Conservation (phyloP, 2,329 filamentous ascomycete genomes). For the Rhynchosporium secalis region DNA sequence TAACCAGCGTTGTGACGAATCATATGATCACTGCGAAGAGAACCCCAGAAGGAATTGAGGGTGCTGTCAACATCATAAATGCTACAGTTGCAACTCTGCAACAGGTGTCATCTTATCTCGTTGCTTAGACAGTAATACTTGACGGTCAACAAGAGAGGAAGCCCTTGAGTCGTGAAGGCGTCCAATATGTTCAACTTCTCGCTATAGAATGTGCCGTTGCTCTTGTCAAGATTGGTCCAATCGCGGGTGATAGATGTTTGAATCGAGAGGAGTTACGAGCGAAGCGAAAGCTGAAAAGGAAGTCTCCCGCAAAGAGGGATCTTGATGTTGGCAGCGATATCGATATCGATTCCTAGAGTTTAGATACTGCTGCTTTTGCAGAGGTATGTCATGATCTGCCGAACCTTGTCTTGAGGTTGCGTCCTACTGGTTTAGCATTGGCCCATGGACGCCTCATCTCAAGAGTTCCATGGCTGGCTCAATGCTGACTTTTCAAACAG, state of each 20-base stretch:
- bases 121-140: conserved; percentile 13
- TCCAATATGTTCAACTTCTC: conserved; percentile 30
- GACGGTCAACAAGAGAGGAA: conserved; percentile 4
- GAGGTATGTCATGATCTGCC: conserved; percentile 1
- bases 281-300: conserved; percentile 22
- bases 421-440: too few species aligned
- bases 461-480: not conserved
- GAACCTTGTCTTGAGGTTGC: not conserved
- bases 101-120: conserved; percentile 26
- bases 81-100: conserved; percentile 28
- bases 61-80: conserved; percentile 26
- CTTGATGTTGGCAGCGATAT: not conserved
- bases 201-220: conserved; percentile 27
- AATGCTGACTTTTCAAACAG: not conserved
- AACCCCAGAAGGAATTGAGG: conserved; percentile 22
- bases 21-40: conserved; percentile 17
- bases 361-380: conserved; percentile 27
- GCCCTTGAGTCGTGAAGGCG: conserved; percentile 30
- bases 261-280: conserved; percentile 23
- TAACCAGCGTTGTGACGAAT: conserved; percentile 29
- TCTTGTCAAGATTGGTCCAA: conserved; percentile 24
- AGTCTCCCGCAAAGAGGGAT: conserved; percentile 8
- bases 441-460: not conserved
- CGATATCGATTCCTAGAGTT: conserved; percentile 13
- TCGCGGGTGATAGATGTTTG: conserved; percentile 20